phyloP scores from a whole-genome alignment of 2,329 filamentous ascomycete species.

The Colletotrichum melonis region DNA sequence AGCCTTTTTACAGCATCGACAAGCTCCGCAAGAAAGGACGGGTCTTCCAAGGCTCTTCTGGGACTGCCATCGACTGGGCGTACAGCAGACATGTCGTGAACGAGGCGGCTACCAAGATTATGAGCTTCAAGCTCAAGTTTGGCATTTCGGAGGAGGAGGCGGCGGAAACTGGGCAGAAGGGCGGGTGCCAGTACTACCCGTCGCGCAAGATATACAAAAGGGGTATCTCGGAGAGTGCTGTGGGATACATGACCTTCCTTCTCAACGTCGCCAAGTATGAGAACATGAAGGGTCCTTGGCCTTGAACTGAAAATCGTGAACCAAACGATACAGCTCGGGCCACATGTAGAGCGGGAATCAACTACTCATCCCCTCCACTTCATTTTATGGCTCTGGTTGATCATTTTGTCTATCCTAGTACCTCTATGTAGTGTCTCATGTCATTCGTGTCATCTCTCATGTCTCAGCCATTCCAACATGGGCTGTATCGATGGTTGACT shows the following conservation, averaged over 20 bases:
- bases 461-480: neutral
- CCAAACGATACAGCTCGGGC: too few species aligned
- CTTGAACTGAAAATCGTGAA: too few species aligned
- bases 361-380: neutral
- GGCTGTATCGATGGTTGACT: neutral
- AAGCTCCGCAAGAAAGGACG: slow-evolving; percentile 50
- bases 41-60: slow-evolving; percentile 45
- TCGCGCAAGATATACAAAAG: slow-evolving; percentile 52
- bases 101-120: slow-evolving; percentile 48
- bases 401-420: neutral
- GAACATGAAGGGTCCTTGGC: neutral
- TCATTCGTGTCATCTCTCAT: too few species aligned
- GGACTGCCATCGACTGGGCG: slow-evolving; percentile 58
- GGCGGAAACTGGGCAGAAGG: neutral
- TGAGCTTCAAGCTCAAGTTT: slow-evolving; percentile 59
- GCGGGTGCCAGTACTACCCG: slow-evolving; percentile 55
- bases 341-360: neutral
- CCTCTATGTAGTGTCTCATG: neutral
- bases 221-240: slow-evolving; percentile 55
- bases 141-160: slow-evolving; percentile 47
- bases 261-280: slow-evolving; percentile 1
- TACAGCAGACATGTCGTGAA: slow-evolving; percentile 54
- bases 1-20: slow-evolving; percentile 50
- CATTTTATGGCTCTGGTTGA: neutral
- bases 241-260: slow-evolving; percentile 60